phyloP scores from a whole-genome alignment of 2,329 filamentous ascomycete species.

The Paraconiothyrium brasiliense region DNA sequence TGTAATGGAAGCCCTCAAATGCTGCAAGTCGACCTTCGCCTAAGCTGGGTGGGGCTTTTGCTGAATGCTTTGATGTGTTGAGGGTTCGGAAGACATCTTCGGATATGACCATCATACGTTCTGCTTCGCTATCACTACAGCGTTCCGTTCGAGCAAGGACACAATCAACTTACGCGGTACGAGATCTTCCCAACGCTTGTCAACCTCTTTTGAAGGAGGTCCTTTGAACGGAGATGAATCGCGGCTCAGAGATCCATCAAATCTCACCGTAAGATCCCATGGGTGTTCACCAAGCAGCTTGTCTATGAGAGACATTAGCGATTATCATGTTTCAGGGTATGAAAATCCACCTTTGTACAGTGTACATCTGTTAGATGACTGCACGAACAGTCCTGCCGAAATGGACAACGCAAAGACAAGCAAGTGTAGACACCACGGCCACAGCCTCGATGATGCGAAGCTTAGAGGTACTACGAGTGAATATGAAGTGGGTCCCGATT shows the following conservation, averaged over 20 bases:
- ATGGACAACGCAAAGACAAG: conserved; percentile 4
- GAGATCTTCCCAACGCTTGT: conserved; percentile 8
- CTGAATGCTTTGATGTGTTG: conserved; percentile 15
- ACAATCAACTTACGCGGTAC: conserved; percentile 9
- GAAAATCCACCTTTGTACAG: background rate
- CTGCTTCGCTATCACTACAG: background rate
- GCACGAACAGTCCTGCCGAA: conserved; percentile 7
- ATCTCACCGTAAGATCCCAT: conserved; percentile 6
- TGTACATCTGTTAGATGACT: background rate
- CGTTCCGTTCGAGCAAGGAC: background rate
- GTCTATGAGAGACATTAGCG: background rate
- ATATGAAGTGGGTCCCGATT: background rate
- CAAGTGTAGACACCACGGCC: conserved; percentile 12
- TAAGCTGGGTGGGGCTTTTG: conserved; percentile 8
- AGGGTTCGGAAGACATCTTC: conserved; percentile 14
- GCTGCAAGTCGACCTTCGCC: conserved; percentile 12
- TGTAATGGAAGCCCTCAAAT: conserved; percentile 16
- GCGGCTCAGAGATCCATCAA: conserved; percentile 11
- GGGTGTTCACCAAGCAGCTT: conserved; percentile 2
- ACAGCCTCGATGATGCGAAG: background rate
- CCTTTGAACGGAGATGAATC: conserved; percentile 13
- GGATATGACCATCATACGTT: conserved; percentile 13
- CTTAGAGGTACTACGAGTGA: background rate
- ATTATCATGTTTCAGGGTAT: background rate
- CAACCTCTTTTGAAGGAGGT: conserved; percentile 11